These are phyloP conservation scores for Nemania abortiva DNA, from an alignment of 2,329 filamentous ascomycete genomes.

Conservation along the genomic window DNA sequence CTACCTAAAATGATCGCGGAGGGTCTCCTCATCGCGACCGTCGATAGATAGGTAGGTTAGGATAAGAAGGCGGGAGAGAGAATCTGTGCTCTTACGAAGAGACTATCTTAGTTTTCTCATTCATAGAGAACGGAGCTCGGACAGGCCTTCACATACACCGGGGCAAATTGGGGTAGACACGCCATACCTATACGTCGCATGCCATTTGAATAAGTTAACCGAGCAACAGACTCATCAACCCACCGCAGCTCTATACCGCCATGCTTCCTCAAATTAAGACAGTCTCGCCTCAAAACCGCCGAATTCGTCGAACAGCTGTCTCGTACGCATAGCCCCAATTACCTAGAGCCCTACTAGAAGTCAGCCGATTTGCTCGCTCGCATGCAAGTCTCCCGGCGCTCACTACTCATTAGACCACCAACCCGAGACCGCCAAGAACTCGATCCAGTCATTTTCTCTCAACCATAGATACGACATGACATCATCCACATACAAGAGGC, in stretches of 20 bases:
- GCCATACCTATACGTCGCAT: background rate
- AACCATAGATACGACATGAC: background rate
- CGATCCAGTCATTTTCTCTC: background rate
- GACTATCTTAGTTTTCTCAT: background rate
- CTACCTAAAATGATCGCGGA: background rate
- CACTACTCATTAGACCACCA: background rate
- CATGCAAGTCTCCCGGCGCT: background rate
- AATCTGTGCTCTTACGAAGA: background rate
- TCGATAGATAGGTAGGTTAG: background rate
- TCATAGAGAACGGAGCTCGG: background rate
- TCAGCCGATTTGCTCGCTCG: background rate
- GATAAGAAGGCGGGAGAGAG: background rate
- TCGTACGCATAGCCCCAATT: background rate
- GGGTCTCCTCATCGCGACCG: background rate
- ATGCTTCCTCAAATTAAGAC: background rate
- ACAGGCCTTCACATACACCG: no score
- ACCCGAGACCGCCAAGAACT: no score
- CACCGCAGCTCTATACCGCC: background rate
- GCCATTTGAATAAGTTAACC: background rate
- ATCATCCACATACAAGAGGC: background rate
- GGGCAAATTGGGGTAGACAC: no score
- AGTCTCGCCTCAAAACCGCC: background rate
- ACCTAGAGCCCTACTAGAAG: background rate
- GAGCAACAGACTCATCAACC: background rate
- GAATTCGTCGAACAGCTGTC: background rate